A percentile compares a stretch with the other conserved stretches of the same genome.
Evolutionary conservation across 1,139 yeast genomes (phyloP).

Genomic region (Zygosaccharomyces sapae): DNA sequence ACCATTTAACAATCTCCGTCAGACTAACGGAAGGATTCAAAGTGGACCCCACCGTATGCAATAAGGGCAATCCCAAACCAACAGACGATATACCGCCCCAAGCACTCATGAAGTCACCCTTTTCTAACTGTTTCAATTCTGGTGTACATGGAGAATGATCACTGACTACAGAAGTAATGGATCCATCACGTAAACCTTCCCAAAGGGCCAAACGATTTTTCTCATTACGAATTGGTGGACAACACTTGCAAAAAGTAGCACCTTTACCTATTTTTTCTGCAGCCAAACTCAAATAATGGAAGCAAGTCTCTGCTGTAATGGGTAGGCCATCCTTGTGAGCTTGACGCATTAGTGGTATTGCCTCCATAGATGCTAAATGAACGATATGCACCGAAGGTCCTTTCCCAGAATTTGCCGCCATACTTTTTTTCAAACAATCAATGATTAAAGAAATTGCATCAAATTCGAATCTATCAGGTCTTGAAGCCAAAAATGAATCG

Average conservation of each 20-base stretch:
- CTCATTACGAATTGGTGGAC: constrained; percentile 86
- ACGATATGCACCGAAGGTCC: constrained; percentile 80
- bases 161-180: constrained; percentile 82
- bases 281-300: constrained; percentile 74
- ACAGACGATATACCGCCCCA: constrained; percentile 98
- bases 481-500: constrained; percentile 68
- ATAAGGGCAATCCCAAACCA: constrained; percentile 79
- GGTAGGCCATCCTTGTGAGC: constrained; percentile 54
- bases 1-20: constrained; percentile 69
- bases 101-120: constrained; percentile 84
- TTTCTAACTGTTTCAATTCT: constrained; percentile 70
- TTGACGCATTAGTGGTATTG: constrained; percentile 62
- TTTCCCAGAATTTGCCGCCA: constrained; percentile 10
- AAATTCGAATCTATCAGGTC: constrained; percentile 86
- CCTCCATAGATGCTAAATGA: constrained; percentile 80
- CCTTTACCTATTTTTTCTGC: constrained; percentile 75
- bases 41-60: constrained; percentile 69
- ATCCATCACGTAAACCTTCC: constrained; percentile 63
- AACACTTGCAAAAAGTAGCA: constrained; percentile 82
- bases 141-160: constrained; percentile 98
- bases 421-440: constrained; percentile 48
- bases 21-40: constrained; percentile 51
- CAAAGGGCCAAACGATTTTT: constrained; percentile 67
- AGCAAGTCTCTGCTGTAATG: constrained; percentile 81
- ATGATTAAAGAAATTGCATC: constrained; percentile 74